Evolutionary conservation across 2,329 filamentous ascomycete genomes (phyloP).

Genomic region (Cercospora berteroae): DNA sequence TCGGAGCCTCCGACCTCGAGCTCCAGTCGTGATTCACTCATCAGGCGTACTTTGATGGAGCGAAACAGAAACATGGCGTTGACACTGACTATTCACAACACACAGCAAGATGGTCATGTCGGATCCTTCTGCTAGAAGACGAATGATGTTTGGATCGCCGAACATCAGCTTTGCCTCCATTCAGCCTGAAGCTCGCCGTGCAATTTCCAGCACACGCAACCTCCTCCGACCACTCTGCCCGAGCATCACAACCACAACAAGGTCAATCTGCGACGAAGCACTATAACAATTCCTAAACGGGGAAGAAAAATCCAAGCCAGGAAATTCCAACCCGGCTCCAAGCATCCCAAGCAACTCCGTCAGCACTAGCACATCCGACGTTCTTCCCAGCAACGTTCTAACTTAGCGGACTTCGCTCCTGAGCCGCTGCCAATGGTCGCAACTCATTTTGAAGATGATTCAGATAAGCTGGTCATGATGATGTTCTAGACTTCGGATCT

Average conservation of each 20-base stretch:
- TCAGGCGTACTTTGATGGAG: neutral
- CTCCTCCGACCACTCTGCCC: neutral
- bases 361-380: neutral
- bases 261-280: neutral
- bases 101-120: neutral
- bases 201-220: neutral
- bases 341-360: neutral
- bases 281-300: neutral
- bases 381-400: neutral
- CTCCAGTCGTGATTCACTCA: neutral
- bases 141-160: neutral
- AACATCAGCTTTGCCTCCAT: neutral
- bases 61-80: neutral
- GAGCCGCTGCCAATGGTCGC: neutral
- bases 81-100: neutral
- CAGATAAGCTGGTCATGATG: neutral
- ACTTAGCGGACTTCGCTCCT: neutral
- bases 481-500: neutral
- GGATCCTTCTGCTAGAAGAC: neutral
- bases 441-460: neutral
- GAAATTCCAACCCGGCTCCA: neutral
- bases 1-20: too few species aligned
- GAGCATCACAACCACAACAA: neutral
- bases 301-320: neutral
- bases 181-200: neutral